These are phyloP conservation scores for Trichoderma sp. DNA, from an alignment of 2,329 filamentous ascomycete species.

Conservation along the genomic window DNA sequence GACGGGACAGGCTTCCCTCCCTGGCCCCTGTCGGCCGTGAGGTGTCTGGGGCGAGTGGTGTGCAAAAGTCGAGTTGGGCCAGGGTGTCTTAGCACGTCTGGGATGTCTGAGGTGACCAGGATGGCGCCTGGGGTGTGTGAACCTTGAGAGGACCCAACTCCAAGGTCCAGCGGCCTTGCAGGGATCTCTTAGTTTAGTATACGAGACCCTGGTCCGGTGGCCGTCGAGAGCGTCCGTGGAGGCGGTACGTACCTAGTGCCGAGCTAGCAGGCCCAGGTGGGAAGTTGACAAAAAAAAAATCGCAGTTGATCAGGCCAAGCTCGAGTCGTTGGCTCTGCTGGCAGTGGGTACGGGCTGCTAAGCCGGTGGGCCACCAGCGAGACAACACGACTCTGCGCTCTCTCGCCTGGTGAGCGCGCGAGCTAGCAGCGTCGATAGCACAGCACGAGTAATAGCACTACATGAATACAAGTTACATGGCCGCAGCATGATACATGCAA, in stretches of 20 bases:
- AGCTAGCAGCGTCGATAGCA: not conserved
- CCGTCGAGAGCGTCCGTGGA: constrained; percentile 16
- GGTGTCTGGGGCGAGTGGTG: constrained; percentile 29
- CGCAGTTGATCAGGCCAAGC: constrained; percentile 1
- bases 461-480: not conserved
- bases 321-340: constrained; percentile 1
- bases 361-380: not conserved
- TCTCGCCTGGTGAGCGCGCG: not conserved
- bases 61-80: constrained; percentile 12
- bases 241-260: constrained; percentile 28
- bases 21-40: constrained; percentile 30
- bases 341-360: constrained; percentile 12
- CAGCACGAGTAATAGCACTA: constrained; percentile 5
- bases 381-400: not conserved
- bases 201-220: constrained; percentile 6
- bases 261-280: constrained; percentile 19
- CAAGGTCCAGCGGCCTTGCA: constrained; percentile 1
- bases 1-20: constrained; percentile 28
- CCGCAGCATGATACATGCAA: not conserved
- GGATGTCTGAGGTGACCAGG: constrained; percentile 7
- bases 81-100: constrained; percentile 3
- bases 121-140: constrained; percentile 14
- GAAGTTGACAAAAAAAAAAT: constrained; percentile 13
- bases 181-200: constrained; percentile 3
- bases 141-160: constrained; percentile 25